These are phyloP conservation scores for Amanita pseudoporphyria DNA, from an alignment of 768 basidiomycete species.

Conservation along the genomic window DNA sequence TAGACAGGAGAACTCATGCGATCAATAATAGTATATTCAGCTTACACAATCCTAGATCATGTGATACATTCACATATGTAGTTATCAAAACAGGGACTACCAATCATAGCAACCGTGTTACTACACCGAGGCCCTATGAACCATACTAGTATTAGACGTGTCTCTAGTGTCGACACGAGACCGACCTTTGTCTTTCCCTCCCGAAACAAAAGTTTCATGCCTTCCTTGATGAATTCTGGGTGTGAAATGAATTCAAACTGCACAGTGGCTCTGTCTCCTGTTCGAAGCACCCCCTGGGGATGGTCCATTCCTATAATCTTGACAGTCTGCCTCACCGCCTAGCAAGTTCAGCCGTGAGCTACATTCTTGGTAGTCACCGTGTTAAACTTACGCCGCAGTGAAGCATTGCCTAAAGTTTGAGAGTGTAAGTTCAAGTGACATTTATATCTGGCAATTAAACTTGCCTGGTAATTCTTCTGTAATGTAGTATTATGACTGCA, in stretches of 20 bases:
- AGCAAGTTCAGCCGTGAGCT: constrained; percentile 2
- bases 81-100: background rate
- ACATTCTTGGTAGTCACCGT: background rate
- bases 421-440: background rate
- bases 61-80: background rate
- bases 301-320: constrained; percentile 87
- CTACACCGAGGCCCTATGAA: constrained; percentile 63
- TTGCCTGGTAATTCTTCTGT: constrained; percentile 87
- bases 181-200: constrained; percentile 93
- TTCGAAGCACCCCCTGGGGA: constrained; percentile 80
- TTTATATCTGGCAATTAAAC: constrained; percentile 8
- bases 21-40: no score
- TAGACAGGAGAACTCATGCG: constrained; percentile 1
- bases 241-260: constrained; percentile 90
- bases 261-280: constrained; percentile 93
- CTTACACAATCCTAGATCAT: background rate
- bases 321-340: constrained; percentile 90
- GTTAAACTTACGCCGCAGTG: constrained; percentile 66
- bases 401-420: constrained; percentile 70
- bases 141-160: constrained; percentile 7
- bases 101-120: constrained; percentile 54
- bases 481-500: constrained; percentile 83
- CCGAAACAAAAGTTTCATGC: constrained; percentile 87
- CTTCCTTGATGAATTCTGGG: constrained; percentile 87
- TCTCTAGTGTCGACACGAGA: background rate